Conservation (phyloP, 2,329 filamentous ascomycete genomes). For the Diplodia mutila region DNA sequence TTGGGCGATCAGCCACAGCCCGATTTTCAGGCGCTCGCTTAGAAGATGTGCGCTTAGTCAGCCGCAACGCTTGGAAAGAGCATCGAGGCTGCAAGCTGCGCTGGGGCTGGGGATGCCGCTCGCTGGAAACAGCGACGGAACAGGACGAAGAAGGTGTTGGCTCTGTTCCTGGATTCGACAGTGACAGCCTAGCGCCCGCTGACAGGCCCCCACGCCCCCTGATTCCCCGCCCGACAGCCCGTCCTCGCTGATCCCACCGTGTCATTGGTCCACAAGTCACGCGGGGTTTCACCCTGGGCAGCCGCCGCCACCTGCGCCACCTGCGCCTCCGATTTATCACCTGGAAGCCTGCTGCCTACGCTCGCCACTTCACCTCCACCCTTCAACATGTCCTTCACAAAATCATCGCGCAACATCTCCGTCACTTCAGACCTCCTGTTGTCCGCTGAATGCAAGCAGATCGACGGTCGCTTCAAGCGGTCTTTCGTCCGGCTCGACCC, state of each 20-base stretch:
- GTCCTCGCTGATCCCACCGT: not conserved
- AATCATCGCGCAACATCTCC: not conserved
- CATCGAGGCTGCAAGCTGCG: not conserved
- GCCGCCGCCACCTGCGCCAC: conserved; percentile 2
- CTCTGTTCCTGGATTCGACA: not conserved
- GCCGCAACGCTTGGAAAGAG: not conserved
- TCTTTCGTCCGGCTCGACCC: not conserved
- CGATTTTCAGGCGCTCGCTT: conserved; percentile 6
- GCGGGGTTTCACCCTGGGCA: not conserved
- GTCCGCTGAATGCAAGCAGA: not conserved
- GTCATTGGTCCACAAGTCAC: not conserved
- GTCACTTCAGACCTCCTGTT: not conserved
- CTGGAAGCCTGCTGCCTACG: not conserved
- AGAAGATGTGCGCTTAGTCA: conserved; percentile 13
- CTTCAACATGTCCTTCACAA: conserved; percentile 1
- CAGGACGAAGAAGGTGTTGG: not conserved
- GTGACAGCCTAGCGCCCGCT: not conserved
- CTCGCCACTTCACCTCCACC: not conserved
- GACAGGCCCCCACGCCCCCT: not conserved
- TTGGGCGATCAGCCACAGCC: not conserved
- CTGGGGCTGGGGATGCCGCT: not conserved
- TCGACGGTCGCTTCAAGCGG: not conserved
- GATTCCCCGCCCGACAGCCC: too few species aligned
- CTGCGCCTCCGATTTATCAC: not conserved
- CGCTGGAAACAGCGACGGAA: not conserved